A percentile compares a stretch with the other conserved stretches of the same genome.
These are phyloP conservation scores for Nemania diffusa DNA, from an alignment of 2,329 filamentous ascomycete species.

Conservation along the genomic window DNA sequence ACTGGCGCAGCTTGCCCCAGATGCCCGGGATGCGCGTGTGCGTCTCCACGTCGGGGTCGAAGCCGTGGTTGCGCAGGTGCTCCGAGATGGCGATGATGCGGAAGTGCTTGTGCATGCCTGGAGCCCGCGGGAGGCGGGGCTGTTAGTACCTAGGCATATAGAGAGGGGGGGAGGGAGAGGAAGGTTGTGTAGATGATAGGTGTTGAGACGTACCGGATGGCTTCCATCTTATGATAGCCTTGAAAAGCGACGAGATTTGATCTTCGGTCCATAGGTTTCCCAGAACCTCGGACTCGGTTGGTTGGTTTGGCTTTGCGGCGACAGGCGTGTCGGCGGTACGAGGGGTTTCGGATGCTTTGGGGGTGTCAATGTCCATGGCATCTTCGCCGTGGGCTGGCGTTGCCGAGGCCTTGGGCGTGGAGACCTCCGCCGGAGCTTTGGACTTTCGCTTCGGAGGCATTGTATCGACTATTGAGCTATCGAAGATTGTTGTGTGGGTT, in stretches of 20 bases:
- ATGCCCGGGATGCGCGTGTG: conserved; percentile 93
- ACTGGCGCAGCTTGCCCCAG: conserved; percentile 84
- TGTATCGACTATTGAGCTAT: conserved; percentile 29
- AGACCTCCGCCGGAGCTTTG: conserved; percentile 64
- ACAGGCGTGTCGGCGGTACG: conserved; percentile 53
- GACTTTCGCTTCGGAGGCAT: conserved; percentile 80
- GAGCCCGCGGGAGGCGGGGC: conserved; percentile 6
- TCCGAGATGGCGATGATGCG: conserved; percentile 88
- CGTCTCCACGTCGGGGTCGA: conserved; percentile 72
- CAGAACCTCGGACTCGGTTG: conserved; percentile 52
- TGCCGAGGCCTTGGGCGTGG: conserved; percentile 62
- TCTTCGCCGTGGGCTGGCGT: conserved; percentile 66
- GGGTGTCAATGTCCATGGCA: conserved; percentile 69
- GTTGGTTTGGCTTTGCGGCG: conserved; percentile 51
- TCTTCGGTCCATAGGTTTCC: conserved; percentile 93
- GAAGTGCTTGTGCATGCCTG: conserved; percentile 93
- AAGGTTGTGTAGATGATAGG: background rate
- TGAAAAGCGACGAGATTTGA: conserved; percentile 91
- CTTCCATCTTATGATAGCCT: conserved; percentile 93
- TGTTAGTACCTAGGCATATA: conserved; percentile 13
- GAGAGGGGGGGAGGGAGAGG: background rate
- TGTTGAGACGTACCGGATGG: conserved; percentile 78
- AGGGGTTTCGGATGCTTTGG: conserved; percentile 63
- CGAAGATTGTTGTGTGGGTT: background rate
- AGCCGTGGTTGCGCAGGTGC: conserved; percentile 81